Evolutionary conservation across 352 stramenopile species (phyloP), one percentile per base, ranked within the genome.

Genomic region (Pseudoperonospora humuli): DNA sequence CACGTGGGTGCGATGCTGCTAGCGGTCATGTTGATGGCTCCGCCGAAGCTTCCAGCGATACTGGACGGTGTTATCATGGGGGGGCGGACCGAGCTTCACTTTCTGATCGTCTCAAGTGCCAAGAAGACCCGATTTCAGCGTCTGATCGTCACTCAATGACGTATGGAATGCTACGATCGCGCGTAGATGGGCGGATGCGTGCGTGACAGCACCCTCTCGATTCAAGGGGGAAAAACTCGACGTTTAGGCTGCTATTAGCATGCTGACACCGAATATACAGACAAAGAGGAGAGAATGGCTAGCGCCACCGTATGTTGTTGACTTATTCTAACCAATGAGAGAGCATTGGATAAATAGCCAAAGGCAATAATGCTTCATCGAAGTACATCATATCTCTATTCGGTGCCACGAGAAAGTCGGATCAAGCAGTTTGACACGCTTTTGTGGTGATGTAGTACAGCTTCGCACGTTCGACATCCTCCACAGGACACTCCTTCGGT

Each of bases 391-490:
- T n/a, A n/a, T n/a, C n/a, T n/a, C n/a, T n/a, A n/a, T n/a, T n/a
- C n/a, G n/a, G n/a, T n/a, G n/a, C n/a, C n/a, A n/a, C n/a, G n/a
- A n/a, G n/a, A n/a, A n/a, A n/a, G n/a, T n/a, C n/a, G n/a, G n/a
- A n/a, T n/a, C n/a, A n/a, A n/a, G n/a, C n/a, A n/a, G 26, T 15
- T 13, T 15, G 11, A 52, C 36, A 23, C 33, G 13, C 21, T 45
- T 57, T 59, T 5, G 47, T 58, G 14, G 50, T 75, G 56, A 84
- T 70, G 57, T 64, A 66, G 57, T 86, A 86, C 54, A 86, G 47
- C 28, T 57, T 71, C 13, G 75, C 71, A 23, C 63, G 56, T 45
- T 64, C 49, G 13, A 75, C 62, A 50, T 86, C 69, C 24, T 86
- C 71, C 3, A 68, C 36, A 17, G 70, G 70, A 28, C 75, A 75